Evolutionary conservation across 345 rosid genomes (phyloP).

Genomic region (Eucalyptus erythrocorys): DNA sequence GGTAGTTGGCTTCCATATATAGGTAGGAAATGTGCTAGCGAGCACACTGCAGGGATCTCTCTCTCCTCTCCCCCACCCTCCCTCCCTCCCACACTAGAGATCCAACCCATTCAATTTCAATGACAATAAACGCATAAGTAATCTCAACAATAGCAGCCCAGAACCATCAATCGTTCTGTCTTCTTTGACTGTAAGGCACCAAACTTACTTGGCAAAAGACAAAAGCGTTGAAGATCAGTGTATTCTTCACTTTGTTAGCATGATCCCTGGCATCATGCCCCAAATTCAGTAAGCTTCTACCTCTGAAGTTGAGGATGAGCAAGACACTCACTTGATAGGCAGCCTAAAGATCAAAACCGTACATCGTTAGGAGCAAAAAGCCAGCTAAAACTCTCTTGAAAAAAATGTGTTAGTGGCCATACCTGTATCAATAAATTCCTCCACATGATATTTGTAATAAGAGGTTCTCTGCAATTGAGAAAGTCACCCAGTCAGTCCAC

Average conservation of each 20-base stretch:
- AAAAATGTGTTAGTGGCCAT: neutral
- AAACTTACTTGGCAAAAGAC: constrained; percentile 82
- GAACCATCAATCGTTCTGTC: neutral
- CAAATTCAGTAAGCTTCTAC: constrained; percentile 48
- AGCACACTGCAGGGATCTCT: neutral
- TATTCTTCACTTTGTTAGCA: constrained; percentile 61
- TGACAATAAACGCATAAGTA: neutral
- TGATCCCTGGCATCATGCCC: constrained; percentile 7
- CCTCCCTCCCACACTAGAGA: neutral
- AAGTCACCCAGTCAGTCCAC: neutral
- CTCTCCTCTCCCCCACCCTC: neutral
- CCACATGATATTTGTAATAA: constrained; percentile 98
- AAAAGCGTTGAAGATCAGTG: constrained; percentile 86
- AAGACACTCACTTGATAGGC: constrained; percentile 70
- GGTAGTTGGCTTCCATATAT: neutral
- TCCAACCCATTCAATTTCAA: neutral
- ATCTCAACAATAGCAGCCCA: neutral
- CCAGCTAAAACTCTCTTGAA: neutral
- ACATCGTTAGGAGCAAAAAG: neutral
- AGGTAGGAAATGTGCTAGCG: neutral
- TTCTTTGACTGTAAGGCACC: neutral
- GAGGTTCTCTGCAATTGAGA: constrained; percentile 66
- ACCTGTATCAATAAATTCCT: constrained; percentile 93
- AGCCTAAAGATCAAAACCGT: constrained; percentile 39
- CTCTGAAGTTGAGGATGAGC: constrained; percentile 64